Evolutionary conservation across 257 asterid genomes (phyloP).

Genomic region (Coffea eugenioides): DNA sequence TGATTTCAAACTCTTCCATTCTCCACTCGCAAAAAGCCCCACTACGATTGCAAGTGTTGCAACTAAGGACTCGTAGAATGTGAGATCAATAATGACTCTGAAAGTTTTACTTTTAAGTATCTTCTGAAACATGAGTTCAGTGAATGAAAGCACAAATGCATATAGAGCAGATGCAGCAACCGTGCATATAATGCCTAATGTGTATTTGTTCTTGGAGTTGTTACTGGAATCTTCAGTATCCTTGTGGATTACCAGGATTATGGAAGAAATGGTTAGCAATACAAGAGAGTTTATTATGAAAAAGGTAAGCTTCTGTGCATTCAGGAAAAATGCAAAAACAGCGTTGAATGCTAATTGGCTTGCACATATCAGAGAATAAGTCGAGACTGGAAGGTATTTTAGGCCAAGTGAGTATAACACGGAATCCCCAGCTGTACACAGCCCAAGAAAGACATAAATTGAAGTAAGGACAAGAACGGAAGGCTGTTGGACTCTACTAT

Average conservation of each 20-base stretch:
- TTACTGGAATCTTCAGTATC: slow-evolving; percentile 37
- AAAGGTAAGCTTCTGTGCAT: slow-evolving; percentile 43
- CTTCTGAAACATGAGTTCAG: slow-evolving; percentile 35
- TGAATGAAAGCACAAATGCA: slow-evolving; percentile 30
- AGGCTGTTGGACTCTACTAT: slow-evolving; percentile 7
- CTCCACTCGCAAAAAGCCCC: slow-evolving; percentile 45
- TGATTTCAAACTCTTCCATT: slow-evolving; percentile 35
- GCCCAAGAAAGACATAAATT: slow-evolving; percentile 38
- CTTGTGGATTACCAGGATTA: slow-evolving; percentile 49
- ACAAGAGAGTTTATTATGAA: slow-evolving; percentile 45
- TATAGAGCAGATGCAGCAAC: slow-evolving; percentile 37
- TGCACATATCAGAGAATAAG: slow-evolving; percentile 47
- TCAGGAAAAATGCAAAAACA: slow-evolving; percentile 46
- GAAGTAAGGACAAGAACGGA: slow-evolving; percentile 7
- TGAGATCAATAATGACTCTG: slow-evolving; percentile 23
- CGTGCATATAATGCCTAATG: slow-evolving; percentile 36
- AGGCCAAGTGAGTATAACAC: slow-evolving; percentile 49
- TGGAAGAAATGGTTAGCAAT: slow-evolving; percentile 49
- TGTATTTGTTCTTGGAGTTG: slow-evolving; percentile 9
- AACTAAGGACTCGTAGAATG: slow-evolving; percentile 29
- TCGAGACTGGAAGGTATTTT: slow-evolving; percentile 48
- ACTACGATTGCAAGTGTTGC: slow-evolving; percentile 25
- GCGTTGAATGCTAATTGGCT: slow-evolving; percentile 60
- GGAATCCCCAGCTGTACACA: slow-evolving; percentile 27
- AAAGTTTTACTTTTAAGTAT: slow-evolving; percentile 22